Evolutionary conservation across 169 alveolate genomes (phyloP), one percentile per base, ranked within the genome.

Genomic region (Eimeria sp.): DNA sequence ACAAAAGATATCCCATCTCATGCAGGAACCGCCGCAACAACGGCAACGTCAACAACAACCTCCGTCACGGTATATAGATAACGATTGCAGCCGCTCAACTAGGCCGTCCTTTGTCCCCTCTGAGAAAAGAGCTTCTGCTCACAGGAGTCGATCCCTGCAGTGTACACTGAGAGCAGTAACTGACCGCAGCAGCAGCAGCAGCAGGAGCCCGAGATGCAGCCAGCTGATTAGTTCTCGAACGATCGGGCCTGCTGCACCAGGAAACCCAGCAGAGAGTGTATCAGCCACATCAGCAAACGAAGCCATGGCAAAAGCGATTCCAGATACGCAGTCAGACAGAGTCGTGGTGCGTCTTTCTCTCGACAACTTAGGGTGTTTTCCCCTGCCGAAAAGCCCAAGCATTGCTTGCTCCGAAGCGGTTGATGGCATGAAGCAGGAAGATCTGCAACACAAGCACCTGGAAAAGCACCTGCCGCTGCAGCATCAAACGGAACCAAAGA

Each of bases 291-390:
- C 58, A 61, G 65, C 75, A 84, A 80, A 0, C 13, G 80, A 25
- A 78, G 43, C 61, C 25, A 43, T 45, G 5, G 47, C 47, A 34
- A 14, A 70, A 30, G 5, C 80, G 80, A 34, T 70, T 47, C n/a
- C n/a, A 54, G 30, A 49, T 5, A 13, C 5, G 30, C 90, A 51
- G 16, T n/a, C 49, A 11, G 90, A 82, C n/a, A 82, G 80, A 20
- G 78, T 58, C 14, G 22, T 84, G 30, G 92, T 84, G 92, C 75
- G 92, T 18, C 78, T 57, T 22, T 58, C 92, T 45, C 78, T 58
- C 22, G 70, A 43, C n/a, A 40, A 63, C 80, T 16, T 84, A 4
- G 57, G 61, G 27, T 57, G 43, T 27, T 54, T 10, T 18, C 9
- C 92, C 40, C 47, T 18, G 30, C 5, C 92, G 78, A 22, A 25